Base-by-base conservation (phyloP, 306 rosid genomes). In the Cucumis sativus region DNA sequence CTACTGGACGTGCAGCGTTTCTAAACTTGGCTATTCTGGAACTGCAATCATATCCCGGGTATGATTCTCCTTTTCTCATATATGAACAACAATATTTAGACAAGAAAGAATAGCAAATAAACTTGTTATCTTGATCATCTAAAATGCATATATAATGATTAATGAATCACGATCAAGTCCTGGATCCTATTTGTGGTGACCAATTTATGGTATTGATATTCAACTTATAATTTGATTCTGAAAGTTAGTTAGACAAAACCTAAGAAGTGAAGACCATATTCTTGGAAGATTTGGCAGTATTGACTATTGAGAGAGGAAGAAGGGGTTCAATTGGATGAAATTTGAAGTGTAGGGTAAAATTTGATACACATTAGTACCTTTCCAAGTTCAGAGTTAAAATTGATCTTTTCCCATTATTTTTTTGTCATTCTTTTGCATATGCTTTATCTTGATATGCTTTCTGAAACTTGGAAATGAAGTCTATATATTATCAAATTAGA, bases 21-120 rank as follows among this genome's bases (percentile, higher is more conserved):
- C 96, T 68, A 95, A 92, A 81, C 97, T 95, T 69, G 97, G 97
- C 80, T 95, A 95, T 82, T 90, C 97, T 57, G 98, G 98, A 84
- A 90, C 97, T 52, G 93, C 95, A 68, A 90, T 94, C 74, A 92
- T 94, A 79, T 94, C 97, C 75, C 87, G 97, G 90, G 98, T 89
- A 84, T 77, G 78, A n/a, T 40, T 84, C 33, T 80, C 52, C 59
- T 78, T 43, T 64, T 60, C 49, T 59, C 40, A 65, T 9, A 76
- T 8, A 25, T 51, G 20, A 45, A 69, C 4, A 67, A 67, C 8
- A 67, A 18, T 47, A 23, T 14, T 10, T 25, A 2, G 18, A 15
- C 45, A 6, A 21, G 10, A 21, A 43, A 70, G 9, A 72, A 71
- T 3, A 20, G 41, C 4, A 8, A 23, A 49, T 4, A 25, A 51